phyloP scores from a whole-genome alignment of 495 filamentous ascomycete species.

The Recurvomyces mirabilis region DNA sequence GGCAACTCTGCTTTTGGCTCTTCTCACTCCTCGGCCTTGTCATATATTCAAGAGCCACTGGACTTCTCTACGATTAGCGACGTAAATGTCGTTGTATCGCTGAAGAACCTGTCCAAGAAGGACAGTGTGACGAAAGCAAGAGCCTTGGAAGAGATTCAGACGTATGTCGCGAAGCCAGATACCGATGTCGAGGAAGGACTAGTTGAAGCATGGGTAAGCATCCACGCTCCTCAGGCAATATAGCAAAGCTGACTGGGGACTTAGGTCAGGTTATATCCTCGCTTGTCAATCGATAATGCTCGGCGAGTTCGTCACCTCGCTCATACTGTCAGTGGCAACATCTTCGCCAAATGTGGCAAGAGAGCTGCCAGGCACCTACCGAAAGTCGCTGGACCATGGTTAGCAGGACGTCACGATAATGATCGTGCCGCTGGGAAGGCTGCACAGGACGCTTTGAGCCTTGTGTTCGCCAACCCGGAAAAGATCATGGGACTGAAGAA shows the following conservation, averaged over 20 bases:
- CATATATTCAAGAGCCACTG: conserved; percentile 76
- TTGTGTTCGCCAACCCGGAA: conserved; percentile 64
- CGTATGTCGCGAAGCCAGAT: conserved; percentile 43
- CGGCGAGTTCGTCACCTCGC: conserved; percentile 78
- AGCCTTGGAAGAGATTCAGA: conserved; percentile 73
- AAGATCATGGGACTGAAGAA: conserved; percentile 67
- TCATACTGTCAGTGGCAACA: conserved; percentile 59
- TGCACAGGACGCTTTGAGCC: conserved; percentile 60
- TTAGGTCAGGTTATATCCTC: conserved; percentile 76
- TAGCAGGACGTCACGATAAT: conserved; percentile 75
- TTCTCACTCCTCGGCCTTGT: conserved; percentile 47
- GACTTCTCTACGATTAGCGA: conserved; percentile 69
- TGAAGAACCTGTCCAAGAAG: conserved; percentile 88
- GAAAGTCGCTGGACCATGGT: conserved; percentile 70
- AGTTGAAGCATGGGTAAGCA: conserved; percentile 79
- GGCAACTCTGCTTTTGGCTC: conserved; percentile 39
- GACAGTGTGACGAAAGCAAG: conserved; percentile 89
- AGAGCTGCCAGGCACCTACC: conserved; percentile 67
- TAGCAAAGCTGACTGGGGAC: no score
- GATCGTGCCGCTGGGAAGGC: conserved; percentile 62
- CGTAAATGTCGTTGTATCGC: conserved; percentile 68
- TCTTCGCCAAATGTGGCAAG: conserved; percentile 63
- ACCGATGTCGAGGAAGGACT: conserved; percentile 61
- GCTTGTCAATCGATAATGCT: conserved; percentile 75
- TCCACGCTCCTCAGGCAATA: background rate